Evolutionary conservation across 2,329 filamentous ascomycete genomes (phyloP), one percentile per base, ranked within the genome.

Genomic region (Alternaria triticina): DNA sequence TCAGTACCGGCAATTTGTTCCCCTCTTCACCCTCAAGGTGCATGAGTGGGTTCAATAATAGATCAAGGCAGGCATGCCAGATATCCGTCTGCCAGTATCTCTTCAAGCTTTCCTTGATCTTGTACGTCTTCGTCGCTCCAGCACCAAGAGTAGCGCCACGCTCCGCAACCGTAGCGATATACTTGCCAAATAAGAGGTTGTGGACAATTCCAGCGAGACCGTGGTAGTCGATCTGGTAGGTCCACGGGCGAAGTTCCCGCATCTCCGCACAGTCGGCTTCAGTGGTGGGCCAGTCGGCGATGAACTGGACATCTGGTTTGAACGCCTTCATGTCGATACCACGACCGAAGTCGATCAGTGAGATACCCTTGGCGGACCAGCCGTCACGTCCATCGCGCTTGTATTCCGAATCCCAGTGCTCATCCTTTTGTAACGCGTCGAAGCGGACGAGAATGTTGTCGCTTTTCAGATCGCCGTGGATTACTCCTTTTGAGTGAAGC

Each of bases 61-160:
- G 73, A 68, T 94, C 91, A 78, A 99, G 97, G 51, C 91, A 89
- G 64, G 91, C 89, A 3, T 77, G 82, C 96, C 96, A 99, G 47
- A 98, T 88, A 54, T 97, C 94, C 52, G 90, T 91, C 84, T 98
- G 94, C 96, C 96, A 99, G 81, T 99, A 99, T 47, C 96, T 83
- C 84, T 99, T 99, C 64, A 98, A 82, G 13, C 85, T 88, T 80
- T 97, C 95, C 55, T 91, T 88, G 69, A 97, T 89, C 67, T 87
- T 88, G 82, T 97, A 98, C 51, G 86, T 89, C 75, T 91, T 89
- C 1, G 86, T 87, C 2, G 81, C 83, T 3, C 80, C 82, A 4
- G 84, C 84, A n/a, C 87, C 87, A 2, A 90, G 80, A 1, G 85
- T 86, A 15, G 85, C 86, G 15, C 76, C 75, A 43, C 80, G 79